Evolutionary conservation across 2,329 filamentous ascomycete species (phyloP).

Genomic region (Dactylellina sp.): DNA sequence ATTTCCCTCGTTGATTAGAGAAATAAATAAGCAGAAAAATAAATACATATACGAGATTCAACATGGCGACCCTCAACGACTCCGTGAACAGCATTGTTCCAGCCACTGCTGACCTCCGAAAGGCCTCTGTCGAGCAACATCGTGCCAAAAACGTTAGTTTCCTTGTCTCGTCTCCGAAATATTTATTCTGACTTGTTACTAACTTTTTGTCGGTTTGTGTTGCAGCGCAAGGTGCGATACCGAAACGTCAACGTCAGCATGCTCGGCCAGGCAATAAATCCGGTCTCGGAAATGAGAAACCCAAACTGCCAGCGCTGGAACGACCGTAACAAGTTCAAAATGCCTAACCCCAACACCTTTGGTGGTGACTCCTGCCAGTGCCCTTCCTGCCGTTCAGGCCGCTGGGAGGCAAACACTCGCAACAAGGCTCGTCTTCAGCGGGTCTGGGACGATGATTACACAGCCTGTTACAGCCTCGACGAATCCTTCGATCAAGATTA

Average conservation of each 20-base stretch:
- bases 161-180: not conserved
- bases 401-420: slow-evolving; percentile 46
- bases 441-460: slow-evolving; percentile 38
- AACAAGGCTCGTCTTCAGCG: slow-evolving; percentile 45
- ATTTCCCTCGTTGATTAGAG: not conserved
- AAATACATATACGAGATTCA: not conserved
- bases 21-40: too few relatives aligned
- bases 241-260: slow-evolving; percentile 59
- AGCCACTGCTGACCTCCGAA: slow-evolving; percentile 58
- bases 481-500: slow-evolving; percentile 58
- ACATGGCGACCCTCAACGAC: slow-evolving; percentile 42
- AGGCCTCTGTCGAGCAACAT: slow-evolving; percentile 59
- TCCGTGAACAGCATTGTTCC: slow-evolving; percentile 46
- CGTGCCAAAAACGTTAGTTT: slow-evolving; percentile 60
- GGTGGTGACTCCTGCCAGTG: slow-evolving; percentile 57
- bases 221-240: slow-evolving; percentile 60
- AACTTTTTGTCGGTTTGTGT: too few relatives aligned
- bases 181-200: too few relatives aligned
- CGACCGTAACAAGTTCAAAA: slow-evolving; percentile 59
- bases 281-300: not conserved
- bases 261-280: slow-evolving; percentile 57
- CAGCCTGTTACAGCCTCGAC: slow-evolving; percentile 39
- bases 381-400: slow-evolving; percentile 41
- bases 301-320: slow-evolving; percentile 57
- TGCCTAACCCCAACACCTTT: slow-evolving; percentile 43